Percentiles rank a stretch among this genome's conserved stretches.
Evolutionary conservation across 371 early-diverging fungal species (phyloP).

Genomic region (Umbelopsis sp.): DNA sequence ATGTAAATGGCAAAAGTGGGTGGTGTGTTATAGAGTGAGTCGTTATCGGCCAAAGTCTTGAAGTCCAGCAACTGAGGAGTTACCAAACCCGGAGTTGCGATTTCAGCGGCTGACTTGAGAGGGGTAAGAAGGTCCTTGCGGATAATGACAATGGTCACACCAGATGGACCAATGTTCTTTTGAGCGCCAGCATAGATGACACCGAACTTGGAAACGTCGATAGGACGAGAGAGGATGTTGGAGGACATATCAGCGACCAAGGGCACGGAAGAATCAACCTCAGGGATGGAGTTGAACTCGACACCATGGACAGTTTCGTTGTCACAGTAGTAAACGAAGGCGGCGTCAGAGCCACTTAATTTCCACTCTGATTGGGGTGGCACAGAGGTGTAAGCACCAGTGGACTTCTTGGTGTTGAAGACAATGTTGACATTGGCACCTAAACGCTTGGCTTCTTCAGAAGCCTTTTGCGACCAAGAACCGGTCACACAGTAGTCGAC

Average conservation of each 20-base stretch:
- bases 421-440: slow-evolving; percentile 75
- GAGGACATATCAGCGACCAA: slow-evolving; percentile 95
- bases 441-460: slow-evolving; percentile 82
- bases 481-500: slow-evolving; percentile 95
- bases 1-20: slow-evolving; percentile 96
- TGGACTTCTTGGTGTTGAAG: slow-evolving; percentile 58
- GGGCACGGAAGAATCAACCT: slow-evolving; percentile 71
- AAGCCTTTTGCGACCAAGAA: slow-evolving; percentile 90
- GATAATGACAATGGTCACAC: slow-evolving; percentile 90
- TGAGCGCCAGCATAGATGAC: slow-evolving; percentile 96
- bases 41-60: slow-evolving; percentile 75
- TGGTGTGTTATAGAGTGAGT: slow-evolving; percentile 96
- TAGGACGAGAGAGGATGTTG: slow-evolving; percentile 85
- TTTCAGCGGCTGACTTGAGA: slow-evolving; percentile 34
- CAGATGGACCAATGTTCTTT: slow-evolving; percentile 97
- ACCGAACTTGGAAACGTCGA: slow-evolving; percentile 85
- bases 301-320: slow-evolving; percentile 98
- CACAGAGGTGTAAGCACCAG: slow-evolving; percentile 57
- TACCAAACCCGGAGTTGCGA: slow-evolving; percentile 43
- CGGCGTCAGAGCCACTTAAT: slow-evolving; percentile 70
- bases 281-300: slow-evolving; percentile 70
- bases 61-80: slow-evolving; percentile 90
- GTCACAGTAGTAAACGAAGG: slow-evolving; percentile 94
- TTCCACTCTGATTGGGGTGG: slow-evolving; percentile 71
- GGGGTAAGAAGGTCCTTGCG: slow-evolving; percentile 84